phyloP scores from a whole-genome alignment of 129 eudicot genomes.

The Kitagawia praeruptora region DNA sequence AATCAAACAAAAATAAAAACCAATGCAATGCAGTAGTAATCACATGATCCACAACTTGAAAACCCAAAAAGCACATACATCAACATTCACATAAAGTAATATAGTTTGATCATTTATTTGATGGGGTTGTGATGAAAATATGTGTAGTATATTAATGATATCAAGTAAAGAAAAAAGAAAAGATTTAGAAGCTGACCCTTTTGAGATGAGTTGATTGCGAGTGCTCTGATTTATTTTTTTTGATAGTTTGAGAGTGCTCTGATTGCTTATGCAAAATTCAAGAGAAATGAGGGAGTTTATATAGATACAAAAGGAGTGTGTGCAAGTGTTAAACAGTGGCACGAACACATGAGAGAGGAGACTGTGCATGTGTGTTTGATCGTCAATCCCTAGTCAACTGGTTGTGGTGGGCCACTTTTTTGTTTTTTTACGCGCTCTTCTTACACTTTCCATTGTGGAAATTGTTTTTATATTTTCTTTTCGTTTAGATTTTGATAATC shows the following conservation, averaged over 20 bases:
- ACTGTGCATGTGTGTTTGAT: neutral
- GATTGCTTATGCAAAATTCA: neutral
- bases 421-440: neutral
- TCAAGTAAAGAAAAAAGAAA: no score
- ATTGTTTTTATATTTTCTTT: no score
- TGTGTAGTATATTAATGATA: no score
- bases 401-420: neutral
- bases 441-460: neutral
- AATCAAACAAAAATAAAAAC: neutral
- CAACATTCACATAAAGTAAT: no score
- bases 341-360: neutral
- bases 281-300: neutral
- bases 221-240: neutral
- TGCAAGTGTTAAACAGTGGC: neutral
- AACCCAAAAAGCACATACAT: neutral
- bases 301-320: neutral
- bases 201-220: neutral
- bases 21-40: neutral
- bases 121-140: neutral
- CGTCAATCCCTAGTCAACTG: conserved; percentile 4
- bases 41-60: neutral
- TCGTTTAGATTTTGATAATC: no score
- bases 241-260: neutral
- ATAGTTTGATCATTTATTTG: neutral
- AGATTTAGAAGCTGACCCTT: neutral